These are phyloP conservation scores for Trichosporon ovoides DNA, from an alignment of 1,284 basidiomycete genomes.

Conservation along the genomic window DNA sequence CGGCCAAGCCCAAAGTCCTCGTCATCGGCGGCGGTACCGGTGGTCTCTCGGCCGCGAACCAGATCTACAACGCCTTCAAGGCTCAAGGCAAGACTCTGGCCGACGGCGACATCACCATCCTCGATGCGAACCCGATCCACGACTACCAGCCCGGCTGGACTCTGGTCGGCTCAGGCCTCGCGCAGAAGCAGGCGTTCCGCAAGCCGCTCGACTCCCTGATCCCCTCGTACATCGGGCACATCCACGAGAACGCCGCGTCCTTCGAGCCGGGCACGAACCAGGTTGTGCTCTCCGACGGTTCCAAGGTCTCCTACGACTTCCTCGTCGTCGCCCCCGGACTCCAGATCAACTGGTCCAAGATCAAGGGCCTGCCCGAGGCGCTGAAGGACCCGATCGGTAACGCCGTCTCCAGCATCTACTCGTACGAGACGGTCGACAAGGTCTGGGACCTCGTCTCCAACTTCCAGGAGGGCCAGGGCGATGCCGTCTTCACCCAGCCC, in stretches of 20 bases:
- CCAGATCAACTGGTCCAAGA: constrained; percentile 69
- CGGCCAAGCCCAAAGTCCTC: constrained; percentile 50
- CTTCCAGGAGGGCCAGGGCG: constrained; percentile 62
- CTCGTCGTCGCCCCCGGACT: constrained; percentile 86
- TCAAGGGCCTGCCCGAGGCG: constrained; percentile 73
- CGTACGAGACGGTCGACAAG: constrained; percentile 80
- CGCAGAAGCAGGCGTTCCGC: constrained; percentile 61
- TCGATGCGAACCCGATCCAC: constrained; percentile 56
- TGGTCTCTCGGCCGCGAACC: constrained; percentile 71
- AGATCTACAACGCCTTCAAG: constrained; percentile 73
- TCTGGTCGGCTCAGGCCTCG: constrained; percentile 80
- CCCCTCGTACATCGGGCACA: constrained; percentile 66
- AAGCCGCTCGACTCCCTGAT: constrained; percentile 65
- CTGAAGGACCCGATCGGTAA: constrained; percentile 63
- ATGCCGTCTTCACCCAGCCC: constrained; percentile 91
- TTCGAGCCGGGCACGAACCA: constrained; percentile 73
- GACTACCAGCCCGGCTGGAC: constrained; percentile 77
- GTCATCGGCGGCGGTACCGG: constrained; percentile 58
- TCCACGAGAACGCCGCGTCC: constrained; percentile 65
- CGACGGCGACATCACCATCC: constrained; percentile 71
- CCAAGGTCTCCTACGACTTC: constrained; percentile 72
- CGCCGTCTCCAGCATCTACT: constrained; percentile 89
- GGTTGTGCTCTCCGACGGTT: constrained; percentile 64
- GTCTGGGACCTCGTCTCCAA: constrained; percentile 73
- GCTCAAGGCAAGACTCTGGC: constrained; percentile 62